Evolutionary conservation across 495 filamentous ascomycete species (phyloP).

Genomic region (Extremus antarcticus): DNA sequence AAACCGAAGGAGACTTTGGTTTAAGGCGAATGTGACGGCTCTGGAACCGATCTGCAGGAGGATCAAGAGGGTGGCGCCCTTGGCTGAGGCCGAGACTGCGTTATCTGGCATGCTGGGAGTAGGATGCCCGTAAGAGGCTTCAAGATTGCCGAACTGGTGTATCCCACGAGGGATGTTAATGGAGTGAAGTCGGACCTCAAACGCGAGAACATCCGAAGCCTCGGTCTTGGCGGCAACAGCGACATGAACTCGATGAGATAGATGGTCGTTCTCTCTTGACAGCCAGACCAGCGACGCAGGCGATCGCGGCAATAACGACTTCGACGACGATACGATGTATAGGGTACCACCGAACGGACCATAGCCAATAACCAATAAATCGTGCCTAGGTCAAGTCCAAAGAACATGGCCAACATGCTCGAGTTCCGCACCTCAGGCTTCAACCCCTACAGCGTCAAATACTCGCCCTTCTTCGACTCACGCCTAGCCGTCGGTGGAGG

Average conservation of each 20-base stretch:
- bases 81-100: constrained; percentile 42
- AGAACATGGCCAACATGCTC: constrained; percentile 68
- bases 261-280: not conserved
- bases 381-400: too few species aligned
- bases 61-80: constrained; percentile 76
- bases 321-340: not conserved
- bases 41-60: constrained; percentile 74
- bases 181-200: too few species aligned
- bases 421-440: constrained; percentile 86
- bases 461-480: constrained; percentile 95
- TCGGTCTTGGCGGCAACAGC: not conserved
- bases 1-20: constrained; percentile 78
- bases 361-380: too few species aligned
- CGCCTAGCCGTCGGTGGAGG: constrained; percentile 77
- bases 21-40: constrained; percentile 76
- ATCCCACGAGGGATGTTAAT: not conserved
- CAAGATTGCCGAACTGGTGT: too few species aligned
- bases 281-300: not conserved
- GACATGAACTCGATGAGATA: not conserved
- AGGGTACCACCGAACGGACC: too few species aligned
- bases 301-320: not conserved
- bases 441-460: constrained; percentile 91
- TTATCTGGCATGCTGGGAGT: constrained; percentile 8
- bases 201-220: not conserved
- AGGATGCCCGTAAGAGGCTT: not conserved